These are phyloP conservation scores for Yarrowia deformans DNA, from an alignment of 805 yeast genomes.

Conservation along the genomic window DNA sequence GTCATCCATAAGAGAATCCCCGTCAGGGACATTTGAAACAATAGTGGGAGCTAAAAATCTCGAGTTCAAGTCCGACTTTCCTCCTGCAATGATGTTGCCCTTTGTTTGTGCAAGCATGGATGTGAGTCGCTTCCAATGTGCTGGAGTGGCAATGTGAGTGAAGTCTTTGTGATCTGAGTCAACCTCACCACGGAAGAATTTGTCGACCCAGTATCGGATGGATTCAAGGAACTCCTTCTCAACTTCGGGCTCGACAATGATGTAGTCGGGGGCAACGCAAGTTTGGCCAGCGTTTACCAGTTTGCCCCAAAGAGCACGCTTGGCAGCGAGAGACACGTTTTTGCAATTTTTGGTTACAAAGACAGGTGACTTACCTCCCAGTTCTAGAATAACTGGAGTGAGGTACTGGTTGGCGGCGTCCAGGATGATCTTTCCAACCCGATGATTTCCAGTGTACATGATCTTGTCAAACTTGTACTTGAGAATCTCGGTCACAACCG, in stretches of 20 bases:
- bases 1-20: conserved; percentile 71
- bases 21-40: conserved; percentile 64
- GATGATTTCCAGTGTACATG: conserved; percentile 81
- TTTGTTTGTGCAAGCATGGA: conserved; percentile 51
- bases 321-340: conserved; percentile 53
- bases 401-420: conserved; percentile 80
- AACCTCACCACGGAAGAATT: conserved; percentile 50
- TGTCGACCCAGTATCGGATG: conserved; percentile 53
- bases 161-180: conserved; percentile 49
- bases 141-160: conserved; percentile 67
- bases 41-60: conserved; percentile 75
- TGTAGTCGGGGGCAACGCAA: conserved; percentile 87
- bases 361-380: conserved; percentile 93
- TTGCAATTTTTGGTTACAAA: conserved; percentile 48
- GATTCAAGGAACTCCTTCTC: conserved; percentile 60
- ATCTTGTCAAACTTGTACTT: conserved; percentile 78
- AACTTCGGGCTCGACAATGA: conserved; percentile 65
- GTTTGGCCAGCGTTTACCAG: conserved; percentile 87
- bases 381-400: conserved; percentile 81
- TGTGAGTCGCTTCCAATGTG: conserved; percentile 59
- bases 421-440: conserved; percentile 79
- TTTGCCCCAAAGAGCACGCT: conserved; percentile 80
- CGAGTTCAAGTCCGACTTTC: conserved; percentile 48
- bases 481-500: conserved; percentile 66
- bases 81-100: conserved; percentile 44